Evolutionary conservation across 2,329 filamentous ascomycete genomes (phyloP).

Genomic region (Calonectria montana): DNA sequence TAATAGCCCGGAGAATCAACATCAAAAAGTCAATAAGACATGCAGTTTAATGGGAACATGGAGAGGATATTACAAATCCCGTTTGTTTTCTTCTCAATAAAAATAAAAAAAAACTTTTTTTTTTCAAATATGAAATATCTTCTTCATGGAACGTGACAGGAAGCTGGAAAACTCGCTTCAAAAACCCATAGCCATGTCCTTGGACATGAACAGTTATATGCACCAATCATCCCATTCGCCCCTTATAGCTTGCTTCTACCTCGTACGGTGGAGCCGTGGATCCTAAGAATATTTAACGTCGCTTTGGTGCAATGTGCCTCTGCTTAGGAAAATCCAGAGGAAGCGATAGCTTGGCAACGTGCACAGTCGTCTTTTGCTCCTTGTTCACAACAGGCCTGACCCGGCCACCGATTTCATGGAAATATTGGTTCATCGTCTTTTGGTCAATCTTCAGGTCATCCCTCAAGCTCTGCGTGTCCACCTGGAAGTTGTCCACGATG

Average conservation of each 20-base stretch:
- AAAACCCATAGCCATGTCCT: neutral
- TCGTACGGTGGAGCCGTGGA: neutral
- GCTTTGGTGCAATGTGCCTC: slow-evolving; percentile 47
- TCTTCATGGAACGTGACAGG: neutral
- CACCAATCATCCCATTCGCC: neutral
- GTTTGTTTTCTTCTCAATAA: neutral
- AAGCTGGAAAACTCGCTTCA: slow-evolving; percentile 6
- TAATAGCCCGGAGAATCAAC: neutral
- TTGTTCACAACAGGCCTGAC: slow-evolving; percentile 71
- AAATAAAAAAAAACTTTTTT: neutral
- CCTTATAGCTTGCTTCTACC: neutral
- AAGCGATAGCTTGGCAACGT: slow-evolving; percentile 77
- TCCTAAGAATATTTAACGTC: slow-evolving; percentile 27
- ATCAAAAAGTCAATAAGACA: neutral
- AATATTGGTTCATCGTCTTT: slow-evolving; percentile 78
- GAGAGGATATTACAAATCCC: neutral
- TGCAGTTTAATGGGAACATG: neutral
- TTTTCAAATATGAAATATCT: neutral
- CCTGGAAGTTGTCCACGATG: slow-evolving; percentile 78
- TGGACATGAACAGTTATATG: neutral
- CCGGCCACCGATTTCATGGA: slow-evolving; percentile 79
- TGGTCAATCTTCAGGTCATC: slow-evolving; percentile 80
- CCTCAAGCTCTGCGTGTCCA: slow-evolving; percentile 76
- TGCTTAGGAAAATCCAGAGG: slow-evolving; percentile 86
- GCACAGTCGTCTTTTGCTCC: slow-evolving; percentile 64